Evolutionary conservation across 768 basidiomycete genomes (phyloP).

Genomic region (Boletus eberwhitei): DNA sequence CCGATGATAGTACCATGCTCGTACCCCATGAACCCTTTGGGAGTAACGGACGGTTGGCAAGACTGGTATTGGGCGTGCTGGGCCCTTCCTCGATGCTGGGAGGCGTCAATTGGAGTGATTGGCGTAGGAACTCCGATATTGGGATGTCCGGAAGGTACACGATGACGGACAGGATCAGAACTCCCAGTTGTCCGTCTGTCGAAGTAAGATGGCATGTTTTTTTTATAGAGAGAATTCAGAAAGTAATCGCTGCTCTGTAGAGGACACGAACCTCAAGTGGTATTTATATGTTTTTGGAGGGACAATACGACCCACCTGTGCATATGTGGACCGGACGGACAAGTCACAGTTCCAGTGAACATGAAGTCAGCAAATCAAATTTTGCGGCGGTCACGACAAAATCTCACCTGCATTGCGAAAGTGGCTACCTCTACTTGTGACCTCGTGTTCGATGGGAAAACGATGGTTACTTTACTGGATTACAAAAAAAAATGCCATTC

Average conservation of each 20-base stretch:
- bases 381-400: not conserved
- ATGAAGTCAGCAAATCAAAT: not conserved
- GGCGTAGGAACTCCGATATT: not conserved
- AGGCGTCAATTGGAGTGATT: not conserved
- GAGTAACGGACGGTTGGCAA: not conserved
- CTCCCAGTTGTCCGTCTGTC: not conserved
- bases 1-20: not conserved
- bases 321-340: not conserved
- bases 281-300: not conserved
- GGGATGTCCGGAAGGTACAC: not conserved
- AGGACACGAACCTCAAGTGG: not conserved
- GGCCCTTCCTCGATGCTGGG: not conserved
- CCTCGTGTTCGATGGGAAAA: not conserved
- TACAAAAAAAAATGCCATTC: not conserved
- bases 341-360: not conserved
- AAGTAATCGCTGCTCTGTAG: not conserved
- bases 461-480: not conserved
- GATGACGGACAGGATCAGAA: not conserved
- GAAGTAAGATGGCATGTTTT: slow-evolving; percentile 7
- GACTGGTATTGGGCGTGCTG: not conserved
- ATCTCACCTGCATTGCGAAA: not conserved
- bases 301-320: not conserved
- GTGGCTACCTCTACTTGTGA: not conserved
- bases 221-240: not conserved
- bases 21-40: not conserved